Evolutionary conservation across 345 rosid species (phyloP).

Genomic region (Hypericum androsaemum): DNA sequence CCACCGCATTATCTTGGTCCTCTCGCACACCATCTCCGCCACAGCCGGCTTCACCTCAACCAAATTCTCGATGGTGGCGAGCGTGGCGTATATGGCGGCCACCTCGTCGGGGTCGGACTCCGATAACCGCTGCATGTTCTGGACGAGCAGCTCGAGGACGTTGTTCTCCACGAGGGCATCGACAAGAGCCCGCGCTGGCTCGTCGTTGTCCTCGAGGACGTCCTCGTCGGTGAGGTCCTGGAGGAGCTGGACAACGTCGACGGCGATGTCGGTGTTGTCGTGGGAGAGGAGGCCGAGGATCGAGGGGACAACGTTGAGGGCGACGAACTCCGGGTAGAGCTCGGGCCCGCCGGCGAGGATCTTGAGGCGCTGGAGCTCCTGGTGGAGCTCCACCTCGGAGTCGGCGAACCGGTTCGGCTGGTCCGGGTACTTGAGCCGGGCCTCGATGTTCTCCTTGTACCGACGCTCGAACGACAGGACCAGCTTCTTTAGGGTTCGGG

Average conservation of each 20-base stretch:
- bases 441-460: conserved; percentile 88
- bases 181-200: conserved; percentile 60
- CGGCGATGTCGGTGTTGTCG: conserved; percentile 77
- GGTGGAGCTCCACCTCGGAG: conserved; percentile 78
- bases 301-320: conserved; percentile 62
- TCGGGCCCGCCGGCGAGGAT: conserved; percentile 91
- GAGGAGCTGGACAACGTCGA: conserved; percentile 78
- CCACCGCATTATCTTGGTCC: conserved; percentile 78
- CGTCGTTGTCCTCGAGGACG: conserved; percentile 78
- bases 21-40: conserved; percentile 79
- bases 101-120: conserved; percentile 75
- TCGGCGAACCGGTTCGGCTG: conserved; percentile 88
- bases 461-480: conserved; percentile 96
- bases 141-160: conserved; percentile 79
- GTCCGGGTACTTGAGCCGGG: conserved; percentile 88
- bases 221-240: conserved; percentile 94
- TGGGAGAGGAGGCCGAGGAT: conserved; percentile 73
- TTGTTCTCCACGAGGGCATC: conserved; percentile 71
- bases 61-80: conserved; percentile 81
- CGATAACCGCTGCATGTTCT: conserved; percentile 74
- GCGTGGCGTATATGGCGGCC: conserved; percentile 61
- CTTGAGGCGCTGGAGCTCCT: conserved; percentile 79
- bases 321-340: conserved; percentile 80
- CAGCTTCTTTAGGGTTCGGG: conserved; percentile 66
- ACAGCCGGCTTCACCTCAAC: conserved; percentile 89